Evolutionary conservation across 805 yeast genomes (phyloP).

Genomic region (Starmerella khaoyaiensis): DNA sequence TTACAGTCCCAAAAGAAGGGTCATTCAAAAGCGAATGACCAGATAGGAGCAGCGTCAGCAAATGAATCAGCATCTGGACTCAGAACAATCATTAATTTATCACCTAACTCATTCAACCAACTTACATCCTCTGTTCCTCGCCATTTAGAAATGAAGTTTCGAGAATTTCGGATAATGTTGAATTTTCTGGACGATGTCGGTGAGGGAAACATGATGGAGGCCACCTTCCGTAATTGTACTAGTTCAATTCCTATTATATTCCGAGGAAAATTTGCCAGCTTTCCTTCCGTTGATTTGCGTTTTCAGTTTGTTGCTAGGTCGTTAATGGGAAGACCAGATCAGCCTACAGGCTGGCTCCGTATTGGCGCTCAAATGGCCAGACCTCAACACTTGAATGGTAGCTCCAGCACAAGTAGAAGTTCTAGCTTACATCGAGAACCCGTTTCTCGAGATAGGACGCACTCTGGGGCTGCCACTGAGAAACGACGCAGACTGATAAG

Average conservation of each 20-base stretch:
- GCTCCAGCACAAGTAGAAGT: too few species aligned
- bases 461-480: too few species aligned
- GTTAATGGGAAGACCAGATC: conserved; percentile 3
- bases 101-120: conserved; percentile 14
- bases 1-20: too few species aligned
- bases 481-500: too few species aligned
- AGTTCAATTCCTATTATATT: conserved; percentile 12
- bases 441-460: too few species aligned
- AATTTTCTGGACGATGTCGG: conserved; percentile 12
- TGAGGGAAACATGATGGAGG: conserved; percentile 9
- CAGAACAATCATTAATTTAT: conserved; percentile 17
- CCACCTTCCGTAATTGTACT: conserved; percentile 7
- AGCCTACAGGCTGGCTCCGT: conserved; percentile 6
- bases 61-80: conserved; percentile 7
- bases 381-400: too few species aligned
- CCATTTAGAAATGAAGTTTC: conserved; percentile 17
- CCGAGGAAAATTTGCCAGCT: conserved; percentile 2
- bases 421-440: too few species aligned
- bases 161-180: conserved; percentile 18
- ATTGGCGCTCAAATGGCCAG: too few species aligned
- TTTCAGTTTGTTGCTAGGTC: conserved; percentile 13
- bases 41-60: too few species aligned
- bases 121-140: conserved; percentile 17
- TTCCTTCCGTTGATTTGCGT: conserved; percentile 8
- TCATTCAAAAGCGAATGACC: too few species aligned